A percentile compares a stretch with the other conserved stretches of the same genome.
phyloP scores from a whole-genome alignment of 352 stramenopile species.

The Pythium grandisporangium region DNA sequence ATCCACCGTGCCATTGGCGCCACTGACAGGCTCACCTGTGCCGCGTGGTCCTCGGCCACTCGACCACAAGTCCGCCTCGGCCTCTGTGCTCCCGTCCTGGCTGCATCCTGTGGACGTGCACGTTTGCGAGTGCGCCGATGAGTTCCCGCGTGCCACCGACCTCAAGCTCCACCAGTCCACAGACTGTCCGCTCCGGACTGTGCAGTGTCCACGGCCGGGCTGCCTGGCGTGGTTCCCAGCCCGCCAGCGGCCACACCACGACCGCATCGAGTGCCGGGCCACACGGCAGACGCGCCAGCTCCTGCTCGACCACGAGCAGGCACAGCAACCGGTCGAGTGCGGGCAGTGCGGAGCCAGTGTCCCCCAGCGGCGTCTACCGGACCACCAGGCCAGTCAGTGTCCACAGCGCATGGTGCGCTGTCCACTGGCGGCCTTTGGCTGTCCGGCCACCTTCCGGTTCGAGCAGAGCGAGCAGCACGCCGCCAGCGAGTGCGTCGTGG shows the following conservation, averaged over 20 bases:
- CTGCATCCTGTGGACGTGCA: not conserved
- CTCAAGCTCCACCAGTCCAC: constrained; percentile 24
- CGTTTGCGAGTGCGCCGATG: constrained; percentile 44
- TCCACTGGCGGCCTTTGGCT: constrained; percentile 40
- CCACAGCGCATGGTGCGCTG: constrained; percentile 35
- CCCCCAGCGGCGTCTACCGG: constrained; percentile 22
- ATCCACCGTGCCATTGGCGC: no score
- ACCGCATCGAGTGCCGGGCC: constrained; percentile 25
- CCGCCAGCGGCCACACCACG: constrained; percentile 19
- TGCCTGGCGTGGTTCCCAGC: constrained; percentile 28
- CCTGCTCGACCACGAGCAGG: constrained; percentile 25
- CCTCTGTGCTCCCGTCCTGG: no score
- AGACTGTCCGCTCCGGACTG: constrained; percentile 26
- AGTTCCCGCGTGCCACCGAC: constrained; percentile 19
- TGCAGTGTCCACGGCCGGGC: constrained; percentile 32
- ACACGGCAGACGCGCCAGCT: constrained; percentile 24
- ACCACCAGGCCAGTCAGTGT: constrained; percentile 36
- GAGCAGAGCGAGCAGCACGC: constrained; percentile 33
- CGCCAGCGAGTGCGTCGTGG: constrained; percentile 29
- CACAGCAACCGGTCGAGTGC: constrained; percentile 25
- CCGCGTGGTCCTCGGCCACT: no score
- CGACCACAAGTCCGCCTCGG: no score
- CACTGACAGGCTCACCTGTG: no score
- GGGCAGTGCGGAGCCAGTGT: constrained; percentile 27
- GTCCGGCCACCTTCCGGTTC: constrained; percentile 21